These are phyloP conservation scores for Chamaecyparis obtusa DNA, from an alignment of 75 land plant species.

Conservation along the genomic window DNA sequence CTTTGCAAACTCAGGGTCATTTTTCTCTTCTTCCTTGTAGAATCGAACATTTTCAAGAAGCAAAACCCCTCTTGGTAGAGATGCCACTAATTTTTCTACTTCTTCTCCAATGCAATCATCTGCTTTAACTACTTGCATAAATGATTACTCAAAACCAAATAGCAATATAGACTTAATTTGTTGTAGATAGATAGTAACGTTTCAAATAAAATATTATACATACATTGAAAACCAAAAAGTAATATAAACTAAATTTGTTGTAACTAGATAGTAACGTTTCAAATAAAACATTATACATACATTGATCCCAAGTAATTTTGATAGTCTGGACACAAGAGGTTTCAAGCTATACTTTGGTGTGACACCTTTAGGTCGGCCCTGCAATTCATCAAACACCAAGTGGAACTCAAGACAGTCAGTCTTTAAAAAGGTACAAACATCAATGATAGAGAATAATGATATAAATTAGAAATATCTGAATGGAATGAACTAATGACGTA, in stretches of 20 bases:
- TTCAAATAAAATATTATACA: neutral
- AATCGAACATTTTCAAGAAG: constrained; percentile 96
- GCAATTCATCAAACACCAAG: constrained; percentile 5
- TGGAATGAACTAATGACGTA: neutral
- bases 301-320: constrained; percentile 63
- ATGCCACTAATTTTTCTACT: constrained; percentile 69
- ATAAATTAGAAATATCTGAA: neutral
- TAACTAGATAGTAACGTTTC: constrained; percentile 12
- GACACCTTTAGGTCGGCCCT: constrained; percentile 88
- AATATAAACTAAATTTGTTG: neutral
- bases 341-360: constrained; percentile 81
- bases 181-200: constrained; percentile 7
- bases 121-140: constrained; percentile 67
- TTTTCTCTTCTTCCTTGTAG: constrained; percentile 93
- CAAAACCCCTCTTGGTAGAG: constrained; percentile 69
- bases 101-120: constrained; percentile 78
- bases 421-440: neutral
- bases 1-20: constrained; percentile 88
- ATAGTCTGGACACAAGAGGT: constrained; percentile 69
- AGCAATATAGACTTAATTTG: neutral
- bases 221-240: neutral
- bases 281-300: constrained; percentile 15
- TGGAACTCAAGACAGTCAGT: neutral
- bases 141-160: neutral
- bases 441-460: neutral